Evolutionary conservation across 2,329 filamentous ascomycete species (phyloP), one percentile per base, ranked within the genome.

Genomic region (Xylariales sp.): DNA sequence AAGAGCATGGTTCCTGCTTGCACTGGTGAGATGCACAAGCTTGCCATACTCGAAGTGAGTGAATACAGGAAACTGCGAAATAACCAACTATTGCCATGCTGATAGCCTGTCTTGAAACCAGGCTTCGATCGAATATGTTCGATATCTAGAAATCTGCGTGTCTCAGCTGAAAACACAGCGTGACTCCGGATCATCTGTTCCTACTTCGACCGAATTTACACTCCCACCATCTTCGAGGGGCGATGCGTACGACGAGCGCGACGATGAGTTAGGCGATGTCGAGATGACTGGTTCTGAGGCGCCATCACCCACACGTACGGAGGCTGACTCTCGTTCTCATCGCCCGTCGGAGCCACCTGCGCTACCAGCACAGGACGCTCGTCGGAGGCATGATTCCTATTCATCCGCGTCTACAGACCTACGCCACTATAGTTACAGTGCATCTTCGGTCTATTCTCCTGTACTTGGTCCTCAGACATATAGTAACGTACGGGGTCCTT

Each of bases 1-100:
- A 97, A 97, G 66, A 79, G 84, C 54, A 89, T 98, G 86, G 94
- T 97, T 43, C 93, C 93, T 1, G 91, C 93, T 2, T 97, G 93
- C 62, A 81, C 78, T n/a, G 90, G 89, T 5, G 91, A 97, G 57
- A 97, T 97, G 93, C 93, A 97, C 64, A 98, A 98, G 66, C 70
- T 97, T 43, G 89, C 90, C 12, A 96, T 97, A 52, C 68, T 97
- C 38, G 89, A 96, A 79, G 90, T 94, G 62, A 38, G 41, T 27
- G 4, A 24, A 42, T 10, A 20, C 16, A 27, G n/a, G n/a, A n/a
- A n/a, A n/a, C n/a, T n/a, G n/a, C n/a, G n/a, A n/a, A n/a, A 25
- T 14, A 15, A 11, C 15, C 3, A 6, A 11, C 5, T 2, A n/a
- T 27, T 15, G 12, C 15, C 14, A 3, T 21, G 5, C 37, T 12